Conservation (phyloP, 2,329 filamentous ascomycete species). For the Colletotrichum caudatum region DNA sequence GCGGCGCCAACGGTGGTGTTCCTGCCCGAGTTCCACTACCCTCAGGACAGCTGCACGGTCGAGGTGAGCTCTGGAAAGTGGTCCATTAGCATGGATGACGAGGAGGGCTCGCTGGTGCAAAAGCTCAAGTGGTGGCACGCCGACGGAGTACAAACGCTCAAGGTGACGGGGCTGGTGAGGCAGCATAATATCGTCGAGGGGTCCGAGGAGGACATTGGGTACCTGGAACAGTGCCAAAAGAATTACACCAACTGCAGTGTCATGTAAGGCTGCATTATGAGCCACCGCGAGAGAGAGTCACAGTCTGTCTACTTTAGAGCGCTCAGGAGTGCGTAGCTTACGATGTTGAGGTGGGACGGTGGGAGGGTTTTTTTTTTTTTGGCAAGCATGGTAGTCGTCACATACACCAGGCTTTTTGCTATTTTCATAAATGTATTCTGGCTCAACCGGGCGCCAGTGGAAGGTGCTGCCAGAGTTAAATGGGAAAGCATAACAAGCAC, state of each 20-base stretch:
- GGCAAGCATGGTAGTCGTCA: slow-evolving; percentile 4
- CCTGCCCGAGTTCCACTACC: slow-evolving; percentile 93
- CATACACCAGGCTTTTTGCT: background rate
- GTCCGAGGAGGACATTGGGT: slow-evolving; percentile 79
- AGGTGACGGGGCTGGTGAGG: slow-evolving; percentile 78
- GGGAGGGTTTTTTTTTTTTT: background rate
- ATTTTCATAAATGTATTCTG: background rate
- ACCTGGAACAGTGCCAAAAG: slow-evolving; percentile 76
- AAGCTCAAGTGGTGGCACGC: slow-evolving; percentile 93
- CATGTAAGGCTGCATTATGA: slow-evolving; percentile 58
- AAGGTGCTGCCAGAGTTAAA: no score
- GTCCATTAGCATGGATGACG: slow-evolving; percentile 82
- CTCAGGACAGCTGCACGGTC: slow-evolving; percentile 76
- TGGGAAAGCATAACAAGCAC: background rate
- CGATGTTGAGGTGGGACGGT: background rate
- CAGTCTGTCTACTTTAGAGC: background rate
- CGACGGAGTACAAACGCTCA: slow-evolving; percentile 84
- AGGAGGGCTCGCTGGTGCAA: slow-evolving; percentile 77
- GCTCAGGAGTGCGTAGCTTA: background rate
- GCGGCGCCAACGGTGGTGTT: slow-evolving; percentile 84
- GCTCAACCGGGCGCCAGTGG: no score
- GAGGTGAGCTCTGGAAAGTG: slow-evolving; percentile 89
- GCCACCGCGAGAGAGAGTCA: background rate
- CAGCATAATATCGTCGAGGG: slow-evolving; percentile 68
- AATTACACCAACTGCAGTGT: slow-evolving; percentile 63